Evolutionary conservation across 306 rosid species (phyloP).

Genomic region (Rosa rugosa): DNA sequence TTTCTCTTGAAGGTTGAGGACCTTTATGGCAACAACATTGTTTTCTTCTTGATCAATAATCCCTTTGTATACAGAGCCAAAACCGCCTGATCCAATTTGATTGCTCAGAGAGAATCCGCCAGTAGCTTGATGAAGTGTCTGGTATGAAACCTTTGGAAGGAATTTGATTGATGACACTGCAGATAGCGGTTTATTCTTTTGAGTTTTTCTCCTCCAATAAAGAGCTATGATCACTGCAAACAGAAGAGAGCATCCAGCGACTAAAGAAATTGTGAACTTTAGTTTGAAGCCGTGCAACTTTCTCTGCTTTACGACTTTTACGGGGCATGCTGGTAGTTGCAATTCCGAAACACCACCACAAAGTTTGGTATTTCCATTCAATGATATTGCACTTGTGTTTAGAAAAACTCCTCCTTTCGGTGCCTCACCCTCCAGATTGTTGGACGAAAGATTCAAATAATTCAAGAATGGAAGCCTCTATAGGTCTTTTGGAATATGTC

Average conservation of each 20-base stretch:
- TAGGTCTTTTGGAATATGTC: constrained; percentile 33
- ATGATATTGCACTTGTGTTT: constrained; percentile 19
- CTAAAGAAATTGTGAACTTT: not conserved
- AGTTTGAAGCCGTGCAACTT: not conserved
- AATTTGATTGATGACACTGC: not conserved
- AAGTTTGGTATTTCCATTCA: constrained; percentile 19
- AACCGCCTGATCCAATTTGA: constrained; percentile 43
- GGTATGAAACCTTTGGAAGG: constrained; percentile 8
- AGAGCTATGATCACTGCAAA: not conserved
- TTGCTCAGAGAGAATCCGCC: constrained; percentile 18
- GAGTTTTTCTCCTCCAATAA: constrained; percentile 4
- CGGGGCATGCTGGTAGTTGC: constrained; percentile 26
- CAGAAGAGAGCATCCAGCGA: not conserved
- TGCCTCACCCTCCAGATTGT: constrained; percentile 42
- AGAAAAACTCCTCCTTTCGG: constrained; percentile 36
- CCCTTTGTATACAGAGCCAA: constrained; percentile 41
- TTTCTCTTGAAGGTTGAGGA: constrained; percentile 37
- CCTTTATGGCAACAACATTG: constrained; percentile 35
- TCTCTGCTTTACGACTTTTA: not conserved
- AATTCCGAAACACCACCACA: constrained; percentile 27
- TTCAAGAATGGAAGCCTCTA: constrained; percentile 4
- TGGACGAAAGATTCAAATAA: constrained; percentile 44
- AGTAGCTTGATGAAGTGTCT: constrained; percentile 15
- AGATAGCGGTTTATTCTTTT: not conserved
- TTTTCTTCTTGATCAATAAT: constrained; percentile 21